Evolutionary conservation across 2,329 filamentous ascomycete species (phyloP), one percentile per base, ranked within the genome.

Genomic region (Exophiala phaeomuriformis): DNA sequence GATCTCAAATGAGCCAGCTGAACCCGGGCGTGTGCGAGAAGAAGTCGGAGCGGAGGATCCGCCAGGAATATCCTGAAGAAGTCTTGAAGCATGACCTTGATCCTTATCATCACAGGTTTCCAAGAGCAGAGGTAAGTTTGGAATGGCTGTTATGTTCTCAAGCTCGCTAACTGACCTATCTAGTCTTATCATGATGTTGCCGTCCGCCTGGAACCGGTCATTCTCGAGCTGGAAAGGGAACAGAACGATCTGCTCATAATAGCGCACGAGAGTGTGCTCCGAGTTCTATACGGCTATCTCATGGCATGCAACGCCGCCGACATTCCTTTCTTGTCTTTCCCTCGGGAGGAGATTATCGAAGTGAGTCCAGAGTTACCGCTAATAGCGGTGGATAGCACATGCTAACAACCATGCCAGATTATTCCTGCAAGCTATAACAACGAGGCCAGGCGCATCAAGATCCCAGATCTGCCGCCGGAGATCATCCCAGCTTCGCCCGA

Each of bases 191-290:
- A 98, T 68, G 93, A 98, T 66, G 83, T 98, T 41, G 93, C 93
- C n/a, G 93, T 98, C 55, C 88, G 93, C 27, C 82, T 98, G 44
- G 93, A 98, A 68, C 94, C 93, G 39, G 95, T 98, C 65, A 98
- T 98, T 66, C 81, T 98, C 31, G 93, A 98, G 69, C 80, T 98
- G 9, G 93, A 98, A 74, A 85, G 93, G 41, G 93, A 98, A 72
- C 88, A 96, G 64, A 95, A 94, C 61, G 93, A 98, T 67, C 79
- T 98, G n/a, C 80, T 98, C 49, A 96, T 98, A 66, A 96, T 98
- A 62, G 93, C 93, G 0, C 93, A 98, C 69, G 93, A 98, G 70
- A 95, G 89, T 48, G 93, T 98, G n/a, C 79, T 98, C 44, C 87
- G 93, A 41, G 93, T 98, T 28, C 79, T 98, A 2, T 98, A 98